A percentile compares a stretch with the other conserved stretches of the same genome.
phyloP scores from a whole-genome alignment of 495 filamentous ascomycete species.

The Penicillium paxilli region DNA sequence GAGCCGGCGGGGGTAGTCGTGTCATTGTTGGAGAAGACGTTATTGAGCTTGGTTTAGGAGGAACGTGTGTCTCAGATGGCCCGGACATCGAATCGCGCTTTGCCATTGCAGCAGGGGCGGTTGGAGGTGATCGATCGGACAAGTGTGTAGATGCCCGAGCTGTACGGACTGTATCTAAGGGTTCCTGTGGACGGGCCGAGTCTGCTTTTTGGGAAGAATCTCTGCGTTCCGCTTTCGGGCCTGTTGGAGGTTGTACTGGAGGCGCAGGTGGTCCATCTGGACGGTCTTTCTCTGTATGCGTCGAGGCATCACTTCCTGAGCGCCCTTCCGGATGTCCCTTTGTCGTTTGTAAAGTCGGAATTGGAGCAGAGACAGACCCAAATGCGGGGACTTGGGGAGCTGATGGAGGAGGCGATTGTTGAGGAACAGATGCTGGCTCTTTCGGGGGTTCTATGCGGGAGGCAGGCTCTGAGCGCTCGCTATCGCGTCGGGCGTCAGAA shows the following conservation, averaged over 20 bases:
- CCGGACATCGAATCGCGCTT: conserved; percentile 24
- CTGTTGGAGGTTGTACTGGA: conserved; percentile 38
- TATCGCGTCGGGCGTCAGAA: conserved; percentile 41
- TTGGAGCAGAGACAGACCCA: conserved; percentile 54
- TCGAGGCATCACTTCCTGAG: conserved; percentile 31
- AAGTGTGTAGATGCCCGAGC: conserved; percentile 16
- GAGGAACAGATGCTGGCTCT: conserved; percentile 37
- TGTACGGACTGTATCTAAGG: conserved; percentile 4
- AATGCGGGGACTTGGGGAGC: conserved; percentile 82
- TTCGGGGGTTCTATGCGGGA: conserved; percentile 40
- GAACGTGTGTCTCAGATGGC: conserved; percentile 15
- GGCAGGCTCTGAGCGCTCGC: conserved; percentile 38
- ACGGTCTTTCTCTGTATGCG: conserved; percentile 33
- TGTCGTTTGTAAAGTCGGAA: conserved; percentile 22
- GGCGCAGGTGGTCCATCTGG: conserved; percentile 19
- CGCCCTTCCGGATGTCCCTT: conserved; percentile 44
- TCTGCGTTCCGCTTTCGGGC: conserved; percentile 39
- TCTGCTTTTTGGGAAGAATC: conserved; percentile 23
- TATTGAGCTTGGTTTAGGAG: conserved; percentile 20
- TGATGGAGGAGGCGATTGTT: conserved; percentile 68
- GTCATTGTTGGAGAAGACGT: conserved; percentile 29
- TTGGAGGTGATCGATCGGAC: conserved; percentile 40
- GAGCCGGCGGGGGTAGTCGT: conserved; percentile 29
- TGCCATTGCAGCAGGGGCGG: conserved; percentile 43
- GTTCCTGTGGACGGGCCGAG: conserved; percentile 10